A percentile compares a stretch with the other conserved stretches of the same genome.
phyloP scores from a whole-genome alignment of 805 yeast species.

The Jamesozyma gamospora region DNA sequence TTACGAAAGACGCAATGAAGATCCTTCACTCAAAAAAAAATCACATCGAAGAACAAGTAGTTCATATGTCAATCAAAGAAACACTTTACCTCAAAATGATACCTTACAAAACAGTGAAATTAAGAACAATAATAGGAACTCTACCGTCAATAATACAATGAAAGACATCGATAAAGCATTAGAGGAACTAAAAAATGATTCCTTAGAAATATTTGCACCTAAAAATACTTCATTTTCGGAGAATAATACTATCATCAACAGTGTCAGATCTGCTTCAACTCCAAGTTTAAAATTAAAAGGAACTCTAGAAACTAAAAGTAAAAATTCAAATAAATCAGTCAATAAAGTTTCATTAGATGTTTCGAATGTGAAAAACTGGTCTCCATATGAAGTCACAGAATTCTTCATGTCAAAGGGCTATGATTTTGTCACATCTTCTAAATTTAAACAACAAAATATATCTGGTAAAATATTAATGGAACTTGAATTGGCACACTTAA shows the following conservation, averaged over 20 bases:
- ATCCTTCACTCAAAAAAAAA: conserved; percentile 39
- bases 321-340: neutral
- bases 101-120: neutral
- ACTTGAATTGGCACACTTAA: conserved; percentile 73
- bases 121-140: neutral
- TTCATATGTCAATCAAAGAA: neutral
- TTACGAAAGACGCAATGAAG: conserved; percentile 19
- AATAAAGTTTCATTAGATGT: neutral
- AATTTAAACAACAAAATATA: conserved; percentile 78
- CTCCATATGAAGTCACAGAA: conserved; percentile 72
- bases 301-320: neutral
- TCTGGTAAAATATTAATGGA: conserved; percentile 79
- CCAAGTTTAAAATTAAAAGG: neutral
- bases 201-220: conserved; percentile 7
- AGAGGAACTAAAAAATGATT: conserved; percentile 42
- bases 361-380: conserved; percentile 50
- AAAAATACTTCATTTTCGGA: neutral
- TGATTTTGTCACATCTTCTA: conserved; percentile 56
- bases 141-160: conserved; percentile 40
- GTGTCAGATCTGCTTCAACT: neutral
- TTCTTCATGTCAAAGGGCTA: conserved; percentile 67
- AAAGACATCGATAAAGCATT: conserved; percentile 65
- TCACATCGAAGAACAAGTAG: conserved; percentile 35
- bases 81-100: neutral
- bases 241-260: neutral